Percentiles rank a stretch among this genome's conserved stretches.
These are phyloP conservation scores for Penicillium samsonianum DNA, from an alignment of 495 filamentous ascomycete genomes.

Conservation along the genomic window DNA sequence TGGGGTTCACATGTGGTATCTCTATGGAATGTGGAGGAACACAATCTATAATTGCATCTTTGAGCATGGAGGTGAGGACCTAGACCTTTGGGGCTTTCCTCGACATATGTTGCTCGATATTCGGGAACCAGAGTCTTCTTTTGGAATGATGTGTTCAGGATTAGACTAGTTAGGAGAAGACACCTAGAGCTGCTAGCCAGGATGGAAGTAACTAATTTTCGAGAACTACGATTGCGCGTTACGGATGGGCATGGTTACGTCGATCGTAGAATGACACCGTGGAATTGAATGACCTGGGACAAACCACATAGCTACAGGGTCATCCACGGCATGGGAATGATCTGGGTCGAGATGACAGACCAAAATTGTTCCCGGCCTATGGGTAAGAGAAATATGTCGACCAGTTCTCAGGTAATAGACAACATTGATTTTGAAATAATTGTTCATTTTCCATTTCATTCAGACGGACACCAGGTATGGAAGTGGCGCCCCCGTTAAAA, in stretches of 20 bases:
- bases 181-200: neutral
- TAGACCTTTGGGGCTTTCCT: neutral
- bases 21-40: constrained; percentile 1
- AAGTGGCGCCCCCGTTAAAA: constrained; percentile 42
- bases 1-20: constrained; percentile 2
- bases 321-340: neutral
- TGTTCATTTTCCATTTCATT: constrained; percentile 54
- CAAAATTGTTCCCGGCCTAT: neutral
- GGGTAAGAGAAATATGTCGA: constrained; percentile 1
- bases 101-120: neutral
- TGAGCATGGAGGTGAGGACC: neutral
- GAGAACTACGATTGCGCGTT: neutral
- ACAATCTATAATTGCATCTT: constrained; percentile 2
- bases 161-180: neutral
- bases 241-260: neutral
- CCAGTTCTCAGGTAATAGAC: constrained; percentile 21
- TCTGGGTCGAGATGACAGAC: neutral
- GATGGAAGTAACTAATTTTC: neutral
- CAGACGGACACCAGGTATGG: constrained; percentile 44
- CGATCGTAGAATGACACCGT: neutral
- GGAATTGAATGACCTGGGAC: neutral
- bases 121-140: neutral
- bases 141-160: neutral
- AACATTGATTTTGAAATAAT: constrained; percentile 33
- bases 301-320: constrained; percentile 10